Evolutionary conservation across 306 rosid species (phyloP).

Genomic region (Malus asiatica): DNA sequence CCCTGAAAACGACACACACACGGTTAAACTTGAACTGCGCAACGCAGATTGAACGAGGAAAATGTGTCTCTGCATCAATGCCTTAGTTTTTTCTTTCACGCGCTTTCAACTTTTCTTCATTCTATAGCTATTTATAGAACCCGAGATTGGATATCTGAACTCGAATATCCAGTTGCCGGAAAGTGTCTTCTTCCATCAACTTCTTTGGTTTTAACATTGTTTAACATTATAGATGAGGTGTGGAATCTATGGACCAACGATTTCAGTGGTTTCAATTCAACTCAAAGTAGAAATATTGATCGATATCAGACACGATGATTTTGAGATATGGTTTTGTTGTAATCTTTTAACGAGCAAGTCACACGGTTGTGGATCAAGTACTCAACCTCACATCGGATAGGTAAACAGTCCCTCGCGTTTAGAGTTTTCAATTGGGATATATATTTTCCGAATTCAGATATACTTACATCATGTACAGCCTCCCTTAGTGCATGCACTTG

Average conservation of each 20-base stretch:
- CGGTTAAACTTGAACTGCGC: background rate
- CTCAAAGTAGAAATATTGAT: background rate
- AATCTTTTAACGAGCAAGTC: background rate
- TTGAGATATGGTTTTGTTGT: background rate
- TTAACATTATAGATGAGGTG: background rate
- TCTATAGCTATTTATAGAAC: background rate
- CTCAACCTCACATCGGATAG: background rate
- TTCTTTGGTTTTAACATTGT: background rate
- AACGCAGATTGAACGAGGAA: background rate
- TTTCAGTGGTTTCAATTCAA: background rate
- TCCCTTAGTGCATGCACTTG: conserved; percentile 44
- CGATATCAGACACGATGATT: too few species aligned
- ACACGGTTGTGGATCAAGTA: background rate
- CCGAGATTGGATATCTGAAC: background rate
- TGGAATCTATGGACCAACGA: too few species aligned
- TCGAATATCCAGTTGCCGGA: too few species aligned
- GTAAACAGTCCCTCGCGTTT: background rate
- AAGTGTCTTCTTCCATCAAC: too few species aligned
- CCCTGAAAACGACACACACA: conserved; percentile 27
- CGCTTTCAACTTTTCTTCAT: background rate
- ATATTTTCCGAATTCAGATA: background rate
- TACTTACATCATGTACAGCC: conserved; percentile 55
- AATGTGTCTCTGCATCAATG: background rate
- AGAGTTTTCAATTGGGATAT: too few species aligned
- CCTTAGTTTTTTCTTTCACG: background rate